Percentiles rank a stretch among this genome's conserved stretches.
Conservation (phyloP, 257 asterid genomes). For the Parsonsia alboflavescens region DNA sequence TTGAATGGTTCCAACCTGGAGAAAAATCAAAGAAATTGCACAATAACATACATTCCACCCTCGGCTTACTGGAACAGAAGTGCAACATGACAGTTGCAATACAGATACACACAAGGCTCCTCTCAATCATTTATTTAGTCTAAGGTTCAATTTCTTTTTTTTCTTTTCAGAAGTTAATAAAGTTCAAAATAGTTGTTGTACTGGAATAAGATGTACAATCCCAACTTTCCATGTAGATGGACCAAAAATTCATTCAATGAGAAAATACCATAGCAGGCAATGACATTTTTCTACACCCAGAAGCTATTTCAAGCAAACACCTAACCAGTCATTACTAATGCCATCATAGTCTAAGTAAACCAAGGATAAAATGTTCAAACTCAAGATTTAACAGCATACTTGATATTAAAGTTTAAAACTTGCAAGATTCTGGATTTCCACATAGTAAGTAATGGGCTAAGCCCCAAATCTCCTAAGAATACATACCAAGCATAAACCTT, state of each 20-base stretch:
- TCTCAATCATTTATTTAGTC: background rate
- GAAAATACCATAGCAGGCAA: no score
- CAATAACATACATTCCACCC: no score
- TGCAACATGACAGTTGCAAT: background rate
- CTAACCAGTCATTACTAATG: background rate
- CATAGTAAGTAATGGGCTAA: background rate
- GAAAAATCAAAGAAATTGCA: background rate
- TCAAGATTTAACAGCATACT: background rate
- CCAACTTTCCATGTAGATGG: no score
- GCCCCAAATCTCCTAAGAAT: background rate
- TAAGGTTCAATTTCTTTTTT: background rate
- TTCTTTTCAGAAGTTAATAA: background rate
- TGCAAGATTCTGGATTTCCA: background rate
- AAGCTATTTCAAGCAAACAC: no score
- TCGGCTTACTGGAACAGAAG: no score
- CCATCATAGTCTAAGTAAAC: background rate
- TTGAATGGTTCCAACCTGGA: background rate
- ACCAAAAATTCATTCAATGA: no score
- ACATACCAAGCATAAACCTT: background rate
- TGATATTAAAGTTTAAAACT: background rate
- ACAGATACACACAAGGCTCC: no score
- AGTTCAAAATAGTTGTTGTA: no score
- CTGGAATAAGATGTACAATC: background rate
- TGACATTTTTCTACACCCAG: no score
- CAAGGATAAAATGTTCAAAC: no score